These are phyloP conservation scores for Zymoseptoria tritici DNA, from an alignment of 2,329 filamentous ascomycete species.

Conservation along the genomic window DNA sequence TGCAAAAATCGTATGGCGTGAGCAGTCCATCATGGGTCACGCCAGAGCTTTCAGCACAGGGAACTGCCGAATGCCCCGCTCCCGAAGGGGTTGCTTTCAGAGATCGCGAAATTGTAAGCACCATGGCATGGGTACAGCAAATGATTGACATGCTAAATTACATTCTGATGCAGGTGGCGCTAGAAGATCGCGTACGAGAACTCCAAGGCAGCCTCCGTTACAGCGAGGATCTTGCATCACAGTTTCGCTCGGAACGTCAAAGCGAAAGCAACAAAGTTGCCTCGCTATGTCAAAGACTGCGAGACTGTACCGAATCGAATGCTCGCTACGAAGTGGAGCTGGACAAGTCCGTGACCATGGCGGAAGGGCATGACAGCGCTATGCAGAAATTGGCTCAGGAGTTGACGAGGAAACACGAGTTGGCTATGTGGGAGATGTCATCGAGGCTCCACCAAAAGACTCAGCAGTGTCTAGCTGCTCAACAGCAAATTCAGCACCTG, in stretches of 20 bases:
- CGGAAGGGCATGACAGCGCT: too few species aligned
- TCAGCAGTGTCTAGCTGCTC: slow-evolving; percentile 6
- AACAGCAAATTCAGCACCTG: slow-evolving; percentile 5
- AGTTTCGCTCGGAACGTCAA: slow-evolving; percentile 1
- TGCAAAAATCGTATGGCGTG: neutral
- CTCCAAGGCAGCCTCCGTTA: slow-evolving; percentile 10
- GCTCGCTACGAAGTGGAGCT: neutral
- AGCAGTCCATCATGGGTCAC: neutral
- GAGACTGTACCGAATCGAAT: neutral
- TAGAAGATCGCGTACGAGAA: slow-evolving; percentile 15
- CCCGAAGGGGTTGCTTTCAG: slow-evolving; percentile 21
- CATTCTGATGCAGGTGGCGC: slow-evolving; percentile 1
- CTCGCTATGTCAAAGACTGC: neutral
- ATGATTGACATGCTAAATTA: neutral
- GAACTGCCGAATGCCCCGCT: neutral
- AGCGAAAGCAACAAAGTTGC: neutral
- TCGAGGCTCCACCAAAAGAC: slow-evolving; percentile 3
- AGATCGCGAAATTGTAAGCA: slow-evolving; percentile 20
- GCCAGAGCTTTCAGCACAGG: neutral
- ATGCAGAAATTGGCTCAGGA: neutral
- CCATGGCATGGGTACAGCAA: neutral
- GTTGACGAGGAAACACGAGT: neutral
- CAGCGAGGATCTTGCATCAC: slow-evolving; percentile 8
- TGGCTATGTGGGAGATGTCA: neutral
- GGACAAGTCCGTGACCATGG: neutral